These are phyloP conservation scores for Fonsecaea pedrosoi DNA, from an alignment of 2,329 filamentous ascomycete genomes.

Conservation along the genomic window DNA sequence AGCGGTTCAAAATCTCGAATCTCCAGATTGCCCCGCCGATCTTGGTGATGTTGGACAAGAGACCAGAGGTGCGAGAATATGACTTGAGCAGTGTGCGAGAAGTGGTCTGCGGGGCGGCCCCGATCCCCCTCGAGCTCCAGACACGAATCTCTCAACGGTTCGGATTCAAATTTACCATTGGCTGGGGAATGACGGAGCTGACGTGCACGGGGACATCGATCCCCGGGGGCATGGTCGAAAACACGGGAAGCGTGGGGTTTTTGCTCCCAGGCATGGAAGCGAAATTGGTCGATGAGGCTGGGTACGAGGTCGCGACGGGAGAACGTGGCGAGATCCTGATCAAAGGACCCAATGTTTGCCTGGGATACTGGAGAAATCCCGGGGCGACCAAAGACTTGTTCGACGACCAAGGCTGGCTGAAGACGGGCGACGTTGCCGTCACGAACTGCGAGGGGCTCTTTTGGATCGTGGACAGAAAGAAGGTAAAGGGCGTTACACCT, in stretches of 20 bases:
- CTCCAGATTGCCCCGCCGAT: constrained; percentile 69
- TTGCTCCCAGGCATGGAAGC: constrained; percentile 48
- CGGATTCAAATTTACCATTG: constrained; percentile 54
- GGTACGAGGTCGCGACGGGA: constrained; percentile 69
- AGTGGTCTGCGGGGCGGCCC: constrained; percentile 62
- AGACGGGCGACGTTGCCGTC: constrained; percentile 83
- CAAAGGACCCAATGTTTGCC: constrained; percentile 46
- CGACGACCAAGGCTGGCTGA: constrained; percentile 72
- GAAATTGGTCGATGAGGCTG: constrained; percentile 71
- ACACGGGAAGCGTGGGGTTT: constrained; percentile 59
- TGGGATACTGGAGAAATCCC: constrained; percentile 47
- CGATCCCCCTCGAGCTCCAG: constrained; percentile 63
- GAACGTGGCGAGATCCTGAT: constrained; percentile 61
- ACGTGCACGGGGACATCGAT: constrained; percentile 47
- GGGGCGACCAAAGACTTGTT: constrained; percentile 56
- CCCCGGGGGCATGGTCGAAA: constrained; percentile 48
- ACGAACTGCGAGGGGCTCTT: constrained; percentile 73
- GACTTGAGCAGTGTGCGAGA: constrained; percentile 60
- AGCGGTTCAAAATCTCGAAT: constrained; percentile 58
- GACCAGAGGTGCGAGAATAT: constrained; percentile 61
- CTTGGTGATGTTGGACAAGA: constrained; percentile 65
- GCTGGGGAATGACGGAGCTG: constrained; percentile 66
- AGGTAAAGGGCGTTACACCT: constrained; percentile 41
- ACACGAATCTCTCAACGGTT: constrained; percentile 59
- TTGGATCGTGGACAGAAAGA: constrained; percentile 79